Evolutionary conservation across 116 monocot species (phyloP), one percentile per base, ranked within the genome.

Genomic region (Dioscorea cayenensis): DNA sequence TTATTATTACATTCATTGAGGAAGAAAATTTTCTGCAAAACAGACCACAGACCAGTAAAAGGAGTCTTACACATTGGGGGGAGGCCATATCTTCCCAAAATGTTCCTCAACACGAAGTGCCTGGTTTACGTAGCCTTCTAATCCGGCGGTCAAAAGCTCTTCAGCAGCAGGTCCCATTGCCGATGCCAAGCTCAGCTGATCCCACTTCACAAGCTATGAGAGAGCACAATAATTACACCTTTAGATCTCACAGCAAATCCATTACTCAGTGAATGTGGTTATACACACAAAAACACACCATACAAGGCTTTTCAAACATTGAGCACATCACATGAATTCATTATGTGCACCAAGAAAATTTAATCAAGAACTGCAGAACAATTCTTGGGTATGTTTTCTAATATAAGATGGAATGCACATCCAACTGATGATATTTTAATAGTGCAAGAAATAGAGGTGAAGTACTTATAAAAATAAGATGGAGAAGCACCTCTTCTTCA

Each of bases 81-180:
- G 92, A 2, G 96, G 96, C 96, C 96, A 92, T 20, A 96, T 90
- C 82, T 90, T 96, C 20, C 77, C 87, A 29, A 96, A 85, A 20
- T 83, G 76, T 65, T 96, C 96, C 63, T 96, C 96, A 38, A 96
- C 82, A 17, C 92, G 83, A 67, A 63, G 80, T 36, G 90, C 76
- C 70, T 92, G 92, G 27, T 75, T 80, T 36, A 76, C 79, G 60
- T 92, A 96, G 12, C 96, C 90, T 7, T 92, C 92, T 22, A 92
- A 72, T 25, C 95, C 95, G 14, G 80, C 74, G 60, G 80, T 28
- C 7, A 96, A 84, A 38, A 96, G 92, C 71, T 86, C 92, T 71
- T 86, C 76, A 0, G 88, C 96, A 17, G 84, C 82, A 48, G 92
- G 96, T 13, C 96, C 96, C 80, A 96, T 79, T 28, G 85, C 84